phyloP scores from a whole-genome alignment of 2,329 filamentous ascomycete genomes.

The Penicillium nordicum region DNA sequence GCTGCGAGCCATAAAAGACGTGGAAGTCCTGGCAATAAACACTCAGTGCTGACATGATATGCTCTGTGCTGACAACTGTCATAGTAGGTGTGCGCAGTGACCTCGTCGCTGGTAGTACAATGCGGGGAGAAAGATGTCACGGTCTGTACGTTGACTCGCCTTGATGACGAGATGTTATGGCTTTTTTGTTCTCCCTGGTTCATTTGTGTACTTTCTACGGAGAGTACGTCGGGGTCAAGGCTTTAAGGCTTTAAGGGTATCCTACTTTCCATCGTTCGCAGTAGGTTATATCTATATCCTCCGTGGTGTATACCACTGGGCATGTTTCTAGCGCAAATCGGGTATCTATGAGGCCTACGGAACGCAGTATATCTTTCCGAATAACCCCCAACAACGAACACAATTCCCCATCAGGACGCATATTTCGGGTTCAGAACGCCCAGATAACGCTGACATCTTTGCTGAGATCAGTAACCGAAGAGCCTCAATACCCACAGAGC shows the following conservation, averaged over 20 bases:
- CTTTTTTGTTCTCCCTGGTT: background rate
- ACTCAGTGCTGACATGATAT: background rate
- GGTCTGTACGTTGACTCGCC: background rate
- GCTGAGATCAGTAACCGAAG: background rate
- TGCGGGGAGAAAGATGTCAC: background rate
- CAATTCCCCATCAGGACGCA: background rate
- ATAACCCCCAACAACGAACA: background rate
- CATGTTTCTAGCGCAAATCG: background rate
- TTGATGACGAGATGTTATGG: background rate
- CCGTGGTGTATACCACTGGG: background rate
- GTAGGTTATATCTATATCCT: background rate
- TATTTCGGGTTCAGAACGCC: background rate
- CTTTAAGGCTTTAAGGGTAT: background rate
- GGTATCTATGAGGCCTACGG: background rate
- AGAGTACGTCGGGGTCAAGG: background rate
- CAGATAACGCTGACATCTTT: background rate
- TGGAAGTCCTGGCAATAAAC: background rate
- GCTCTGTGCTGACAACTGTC: background rate
- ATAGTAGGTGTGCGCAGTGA: background rate
- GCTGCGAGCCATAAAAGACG: conserved; percentile 2
- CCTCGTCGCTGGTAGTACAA: background rate
- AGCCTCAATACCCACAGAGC: background rate
- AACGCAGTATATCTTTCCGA: background rate
- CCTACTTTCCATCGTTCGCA: background rate
- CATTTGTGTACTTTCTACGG: background rate